These are phyloP conservation scores for Xylaria sp. DNA, from an alignment of 2,329 filamentous ascomycete species.

Conservation along the genomic window DNA sequence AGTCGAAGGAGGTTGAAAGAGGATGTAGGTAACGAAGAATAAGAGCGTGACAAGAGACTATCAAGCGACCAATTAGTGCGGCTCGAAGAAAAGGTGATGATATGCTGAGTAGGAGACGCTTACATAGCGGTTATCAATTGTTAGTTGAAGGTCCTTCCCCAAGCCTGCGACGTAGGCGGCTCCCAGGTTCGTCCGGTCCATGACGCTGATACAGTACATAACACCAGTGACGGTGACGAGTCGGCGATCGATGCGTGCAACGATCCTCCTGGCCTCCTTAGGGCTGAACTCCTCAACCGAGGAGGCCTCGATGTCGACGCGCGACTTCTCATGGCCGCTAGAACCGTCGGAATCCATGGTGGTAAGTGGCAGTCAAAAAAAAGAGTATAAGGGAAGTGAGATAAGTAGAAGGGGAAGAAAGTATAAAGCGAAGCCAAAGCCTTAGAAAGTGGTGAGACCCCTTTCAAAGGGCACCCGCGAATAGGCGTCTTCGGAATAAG, in stretches of 20 bases:
- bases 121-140: constrained; percentile 54
- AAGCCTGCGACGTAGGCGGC: constrained; percentile 77
- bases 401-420: not conserved
- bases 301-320: constrained; percentile 36
- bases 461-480: constrained; percentile 33
- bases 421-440: constrained; percentile 12
- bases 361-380: not conserved
- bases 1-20: constrained; percentile 79
- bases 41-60: constrained; percentile 72
- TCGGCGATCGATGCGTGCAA: constrained; percentile 74
- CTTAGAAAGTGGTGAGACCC: constrained; percentile 26
- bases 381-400: not conserved
- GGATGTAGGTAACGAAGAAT: constrained; percentile 79
- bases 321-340: constrained; percentile 38
- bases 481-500: constrained; percentile 20
- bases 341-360: constrained; percentile 36
- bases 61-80: constrained; percentile 24
- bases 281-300: constrained; percentile 62
- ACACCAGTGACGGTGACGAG: constrained; percentile 70
- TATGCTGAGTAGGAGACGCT: constrained; percentile 9
- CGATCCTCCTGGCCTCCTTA: constrained; percentile 74
- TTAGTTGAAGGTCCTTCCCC: constrained; percentile 59
- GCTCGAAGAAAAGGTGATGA: not conserved
- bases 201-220: constrained; percentile 80
- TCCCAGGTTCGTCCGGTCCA: constrained; percentile 82